These are phyloP conservation scores for Carpinus fangiana DNA, from an alignment of 306 rosid species.

Conservation along the genomic window DNA sequence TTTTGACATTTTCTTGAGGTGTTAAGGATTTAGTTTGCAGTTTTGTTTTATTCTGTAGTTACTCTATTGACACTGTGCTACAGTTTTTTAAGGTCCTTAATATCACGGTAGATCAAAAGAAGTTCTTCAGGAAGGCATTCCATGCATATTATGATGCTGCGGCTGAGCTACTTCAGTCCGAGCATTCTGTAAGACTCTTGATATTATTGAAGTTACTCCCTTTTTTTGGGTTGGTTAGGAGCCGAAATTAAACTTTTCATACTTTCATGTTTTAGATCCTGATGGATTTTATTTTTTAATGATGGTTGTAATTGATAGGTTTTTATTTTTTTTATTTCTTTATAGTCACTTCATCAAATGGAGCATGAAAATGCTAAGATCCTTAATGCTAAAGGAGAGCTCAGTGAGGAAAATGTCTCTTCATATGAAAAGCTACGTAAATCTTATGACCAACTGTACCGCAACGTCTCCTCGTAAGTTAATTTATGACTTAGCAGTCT, in stretches of 20 bases:
- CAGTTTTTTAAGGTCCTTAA: slow-evolving; percentile 91
- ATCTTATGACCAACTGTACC: slow-evolving; percentile 85
- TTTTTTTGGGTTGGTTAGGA: slow-evolving; percentile 17
- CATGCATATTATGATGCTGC: slow-evolving; percentile 84
- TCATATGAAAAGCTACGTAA: slow-evolving; percentile 95
- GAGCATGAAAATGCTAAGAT: slow-evolving; percentile 95
- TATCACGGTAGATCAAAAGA: slow-evolving; percentile 90
- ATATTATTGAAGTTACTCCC: slow-evolving; percentile 7
- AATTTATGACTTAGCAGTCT: slow-evolving; percentile 13
- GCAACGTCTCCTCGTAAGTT: slow-evolving; percentile 94
- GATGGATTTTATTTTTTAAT: not conserved
- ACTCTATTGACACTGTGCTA: slow-evolving; percentile 40
- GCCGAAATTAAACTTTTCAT: not conserved
- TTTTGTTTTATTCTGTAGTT: slow-evolving; percentile 25
- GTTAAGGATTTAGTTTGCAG: slow-evolving; percentile 13
- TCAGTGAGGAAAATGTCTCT: slow-evolving; percentile 79
- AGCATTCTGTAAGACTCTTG: slow-evolving; percentile 76
- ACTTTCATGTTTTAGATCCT: slow-evolving; percentile 17
- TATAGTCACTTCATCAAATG: slow-evolving; percentile 89
- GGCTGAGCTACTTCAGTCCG: slow-evolving; percentile 88
- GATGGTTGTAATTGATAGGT: slow-evolving; percentile 28
- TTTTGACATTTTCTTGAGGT: slow-evolving; percentile 19
- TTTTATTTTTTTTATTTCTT: slow-evolving; percentile 18
- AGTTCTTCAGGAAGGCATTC: slow-evolving; percentile 74
- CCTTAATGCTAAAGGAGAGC: slow-evolving; percentile 95